Conservation (phyloP, 805 yeast species). For the Candida odintsovae region DNA sequence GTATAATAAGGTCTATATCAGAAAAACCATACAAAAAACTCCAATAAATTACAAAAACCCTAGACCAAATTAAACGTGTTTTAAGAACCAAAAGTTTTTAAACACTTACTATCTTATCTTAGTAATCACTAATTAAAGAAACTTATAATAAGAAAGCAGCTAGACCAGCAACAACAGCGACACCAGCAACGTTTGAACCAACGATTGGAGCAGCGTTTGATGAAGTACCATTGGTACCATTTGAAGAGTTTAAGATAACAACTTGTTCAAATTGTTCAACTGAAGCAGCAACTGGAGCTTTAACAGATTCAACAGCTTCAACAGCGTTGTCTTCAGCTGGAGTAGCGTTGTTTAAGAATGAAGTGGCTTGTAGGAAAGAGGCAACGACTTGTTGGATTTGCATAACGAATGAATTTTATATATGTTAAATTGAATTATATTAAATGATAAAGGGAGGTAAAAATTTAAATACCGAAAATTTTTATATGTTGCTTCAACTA, state of each 20-base stretch:
- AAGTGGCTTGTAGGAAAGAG: constrained; percentile 22
- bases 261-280: constrained; percentile 9
- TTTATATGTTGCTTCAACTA: no score
- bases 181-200: constrained; percentile 16
- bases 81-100: neutral
- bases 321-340: neutral
- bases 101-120: neutral
- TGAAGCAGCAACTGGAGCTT: constrained; percentile 1
- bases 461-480: no score
- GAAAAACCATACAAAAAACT: neutral
- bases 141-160: constrained; percentile 23
- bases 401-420: constrained; percentile 9
- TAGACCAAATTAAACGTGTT: neutral
- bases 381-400: constrained; percentile 28
- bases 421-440: no score
- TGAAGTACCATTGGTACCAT: constrained; percentile 22
- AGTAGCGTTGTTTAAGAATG: constrained; percentile 10
- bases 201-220: constrained; percentile 21
- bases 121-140: no score
- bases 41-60: neutral
- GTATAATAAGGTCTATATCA: neutral
- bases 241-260: constrained; percentile 15
- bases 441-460: neutral
- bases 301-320: constrained; percentile 2
- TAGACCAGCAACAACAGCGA: constrained; percentile 20